phyloP scores from a whole-genome alignment of 1,284 basidiomycete species.

The Veloboletus limbatus region DNA sequence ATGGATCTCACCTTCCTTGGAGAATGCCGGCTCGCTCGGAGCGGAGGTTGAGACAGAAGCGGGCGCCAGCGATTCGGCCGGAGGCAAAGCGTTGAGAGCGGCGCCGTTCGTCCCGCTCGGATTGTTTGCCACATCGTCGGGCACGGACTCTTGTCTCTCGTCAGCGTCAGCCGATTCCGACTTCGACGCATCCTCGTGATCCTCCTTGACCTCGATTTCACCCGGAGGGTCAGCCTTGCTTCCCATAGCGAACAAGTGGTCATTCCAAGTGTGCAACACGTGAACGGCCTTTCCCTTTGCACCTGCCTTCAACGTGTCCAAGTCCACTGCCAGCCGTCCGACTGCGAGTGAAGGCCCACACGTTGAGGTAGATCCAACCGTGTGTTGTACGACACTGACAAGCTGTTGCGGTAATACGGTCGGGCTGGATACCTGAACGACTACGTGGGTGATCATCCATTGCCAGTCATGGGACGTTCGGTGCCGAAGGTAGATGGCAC shows the following conservation, averaged over 20 bases:
- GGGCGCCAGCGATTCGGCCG: neutral
- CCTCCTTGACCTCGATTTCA: constrained; percentile 27
- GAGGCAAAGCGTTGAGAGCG: constrained; percentile 8
- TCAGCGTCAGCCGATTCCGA: constrained; percentile 8
- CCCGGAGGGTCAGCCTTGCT: constrained; percentile 54
- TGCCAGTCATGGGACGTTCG: constrained; percentile 4
- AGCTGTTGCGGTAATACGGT: constrained; percentile 46
- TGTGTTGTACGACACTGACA: constrained; percentile 57
- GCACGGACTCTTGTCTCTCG: constrained; percentile 5
- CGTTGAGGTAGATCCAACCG: constrained; percentile 30
- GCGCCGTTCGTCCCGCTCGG: constrained; percentile 11
- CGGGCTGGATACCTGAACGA: constrained; percentile 48
- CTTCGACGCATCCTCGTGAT: constrained; percentile 19
- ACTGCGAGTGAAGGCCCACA: constrained; percentile 61
- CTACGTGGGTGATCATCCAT: constrained; percentile 36
- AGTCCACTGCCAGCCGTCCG: constrained; percentile 62
- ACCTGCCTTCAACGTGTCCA: constrained; percentile 40
- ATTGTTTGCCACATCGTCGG: constrained; percentile 19
- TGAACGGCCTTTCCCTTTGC: constrained; percentile 74
- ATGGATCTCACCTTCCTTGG: constrained; percentile 25
- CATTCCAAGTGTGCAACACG: constrained; percentile 69
- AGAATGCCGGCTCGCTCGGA: constrained; percentile 13
- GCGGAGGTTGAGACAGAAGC: constrained; percentile 11
- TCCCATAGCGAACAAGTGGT: constrained; percentile 69
- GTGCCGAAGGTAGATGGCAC: neutral